Conservation (phyloP, 2,329 filamentous ascomycete species). For the Aureobasidium pullulans region DNA sequence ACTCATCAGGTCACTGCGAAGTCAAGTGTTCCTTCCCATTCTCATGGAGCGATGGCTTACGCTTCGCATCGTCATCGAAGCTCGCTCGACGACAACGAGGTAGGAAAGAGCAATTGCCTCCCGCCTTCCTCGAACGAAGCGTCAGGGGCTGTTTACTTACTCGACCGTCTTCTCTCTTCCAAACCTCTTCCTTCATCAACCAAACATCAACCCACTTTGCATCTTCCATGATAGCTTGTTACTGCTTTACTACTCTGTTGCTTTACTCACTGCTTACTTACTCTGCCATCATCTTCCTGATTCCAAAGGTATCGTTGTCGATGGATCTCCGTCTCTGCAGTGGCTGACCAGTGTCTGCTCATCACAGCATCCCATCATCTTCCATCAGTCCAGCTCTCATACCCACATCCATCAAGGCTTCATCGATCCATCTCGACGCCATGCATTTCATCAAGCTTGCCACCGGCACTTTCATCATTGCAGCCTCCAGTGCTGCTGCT, state of each 20-base stretch:
- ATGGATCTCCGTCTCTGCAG: background rate
- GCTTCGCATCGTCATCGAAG: background rate
- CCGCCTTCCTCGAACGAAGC: background rate
- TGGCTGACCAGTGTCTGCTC: background rate
- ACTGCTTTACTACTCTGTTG: background rate
- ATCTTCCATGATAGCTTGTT: conserved; percentile 10
- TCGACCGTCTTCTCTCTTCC: background rate
- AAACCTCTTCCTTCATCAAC: background rate
- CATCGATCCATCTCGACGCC: conserved; percentile 5
- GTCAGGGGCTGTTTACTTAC: background rate
- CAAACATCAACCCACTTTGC: conserved; percentile 3
- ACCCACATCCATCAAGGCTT: conserved; percentile 4
- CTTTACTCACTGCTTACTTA: conserved; percentile 9
- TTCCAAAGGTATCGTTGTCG: background rate
- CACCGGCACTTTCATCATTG: background rate
- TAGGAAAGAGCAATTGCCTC: background rate
- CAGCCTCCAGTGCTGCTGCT: background rate
- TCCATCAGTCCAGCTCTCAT: conserved; percentile 6
- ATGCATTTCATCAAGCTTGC: conserved; percentile 10
- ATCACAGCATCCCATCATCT: conserved; percentile 1
- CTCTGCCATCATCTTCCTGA: background rate
- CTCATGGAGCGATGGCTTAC: background rate
- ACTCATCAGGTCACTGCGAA: no score
- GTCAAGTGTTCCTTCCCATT: no score
- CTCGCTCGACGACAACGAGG: background rate